Percentiles rank a stretch among this genome's conserved stretches.
Conservation (phyloP, 2,329 filamentous ascomycete species). For the Aspergillus sclerotialis region DNA sequence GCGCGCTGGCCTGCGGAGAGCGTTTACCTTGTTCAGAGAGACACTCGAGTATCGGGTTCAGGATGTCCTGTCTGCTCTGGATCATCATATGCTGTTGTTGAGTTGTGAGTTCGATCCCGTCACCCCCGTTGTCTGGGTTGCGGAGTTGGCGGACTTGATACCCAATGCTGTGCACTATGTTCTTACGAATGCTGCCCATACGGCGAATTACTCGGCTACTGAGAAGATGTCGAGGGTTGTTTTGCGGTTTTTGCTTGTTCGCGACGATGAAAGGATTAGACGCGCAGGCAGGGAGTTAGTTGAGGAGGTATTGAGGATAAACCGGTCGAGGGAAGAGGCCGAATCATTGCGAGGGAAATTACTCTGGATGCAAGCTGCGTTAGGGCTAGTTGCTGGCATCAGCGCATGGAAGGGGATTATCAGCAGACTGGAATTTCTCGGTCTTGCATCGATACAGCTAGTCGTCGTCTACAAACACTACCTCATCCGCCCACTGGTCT, state of each 20-base stretch:
- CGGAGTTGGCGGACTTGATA: neutral
- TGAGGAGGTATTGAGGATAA: neutral
- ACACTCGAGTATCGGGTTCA: neutral
- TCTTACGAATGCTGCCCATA: neutral
- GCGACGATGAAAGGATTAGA: neutral
- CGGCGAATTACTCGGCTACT: neutral
- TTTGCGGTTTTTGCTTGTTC: neutral
- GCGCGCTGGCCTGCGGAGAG: neutral
- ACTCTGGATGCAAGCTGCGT: neutral
- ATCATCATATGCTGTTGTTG: neutral
- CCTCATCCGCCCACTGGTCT: neutral
- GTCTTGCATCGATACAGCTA: neutral
- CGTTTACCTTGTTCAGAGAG: neutral
- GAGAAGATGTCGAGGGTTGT: neutral
- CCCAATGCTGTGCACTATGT: neutral
- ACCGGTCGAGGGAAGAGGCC: neutral
- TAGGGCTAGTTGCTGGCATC: neutral
- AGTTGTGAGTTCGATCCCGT: neutral
- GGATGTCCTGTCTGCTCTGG: neutral
- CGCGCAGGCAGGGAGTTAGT: neutral
- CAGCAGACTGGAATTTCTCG: neutral
- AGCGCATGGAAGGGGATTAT: neutral
- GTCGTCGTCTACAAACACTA: neutral
- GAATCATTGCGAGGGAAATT: neutral
- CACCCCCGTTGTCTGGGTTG: neutral